These are phyloP conservation scores for Lentinula aciculospora DNA, from an alignment of 768 basidiomycete species.

Conservation along the genomic window DNA sequence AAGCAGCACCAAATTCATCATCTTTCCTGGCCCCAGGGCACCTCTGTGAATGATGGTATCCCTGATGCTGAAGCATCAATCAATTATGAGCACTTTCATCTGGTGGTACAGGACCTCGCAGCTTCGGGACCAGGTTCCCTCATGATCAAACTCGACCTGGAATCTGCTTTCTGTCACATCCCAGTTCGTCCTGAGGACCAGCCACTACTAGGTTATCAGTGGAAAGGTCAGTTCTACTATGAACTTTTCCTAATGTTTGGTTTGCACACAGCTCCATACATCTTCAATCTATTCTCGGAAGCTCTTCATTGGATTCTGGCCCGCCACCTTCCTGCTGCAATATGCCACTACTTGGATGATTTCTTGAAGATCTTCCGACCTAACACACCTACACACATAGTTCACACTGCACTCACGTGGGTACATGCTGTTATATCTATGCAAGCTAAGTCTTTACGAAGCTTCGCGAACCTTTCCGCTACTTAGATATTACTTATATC, in stretches of 20 bases:
- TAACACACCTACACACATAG: not conserved
- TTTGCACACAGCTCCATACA: constrained; percentile 25
- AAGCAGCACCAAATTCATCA: constrained; percentile 22
- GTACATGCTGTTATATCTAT: no score
- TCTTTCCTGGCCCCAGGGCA: constrained; percentile 21
- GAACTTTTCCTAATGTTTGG: constrained; percentile 27
- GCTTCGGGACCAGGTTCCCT: constrained; percentile 20
- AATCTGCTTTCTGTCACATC: constrained; percentile 30
- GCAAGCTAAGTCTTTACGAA: no score
- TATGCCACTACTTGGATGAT: constrained; percentile 30
- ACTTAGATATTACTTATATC: no score
- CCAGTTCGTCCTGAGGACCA: constrained; percentile 23
- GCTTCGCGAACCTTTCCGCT: no score
- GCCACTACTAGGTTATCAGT: constrained; percentile 26
- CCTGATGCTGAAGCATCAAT: constrained; percentile 11
- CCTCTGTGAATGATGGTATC: constrained; percentile 25
- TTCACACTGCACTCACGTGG: constrained; percentile 21
- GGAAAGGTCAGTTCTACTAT: constrained; percentile 21
- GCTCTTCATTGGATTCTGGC: no score
- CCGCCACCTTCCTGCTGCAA: constrained; percentile 23
- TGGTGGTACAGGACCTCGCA: constrained; percentile 18
- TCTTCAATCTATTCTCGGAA: no score
- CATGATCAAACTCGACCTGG: constrained; percentile 29
- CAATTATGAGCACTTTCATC: constrained; percentile 22
- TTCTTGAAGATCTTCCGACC: constrained; percentile 24